Conservation (phyloP, 306 rosid genomes). For the Medicago arabica region DNA sequence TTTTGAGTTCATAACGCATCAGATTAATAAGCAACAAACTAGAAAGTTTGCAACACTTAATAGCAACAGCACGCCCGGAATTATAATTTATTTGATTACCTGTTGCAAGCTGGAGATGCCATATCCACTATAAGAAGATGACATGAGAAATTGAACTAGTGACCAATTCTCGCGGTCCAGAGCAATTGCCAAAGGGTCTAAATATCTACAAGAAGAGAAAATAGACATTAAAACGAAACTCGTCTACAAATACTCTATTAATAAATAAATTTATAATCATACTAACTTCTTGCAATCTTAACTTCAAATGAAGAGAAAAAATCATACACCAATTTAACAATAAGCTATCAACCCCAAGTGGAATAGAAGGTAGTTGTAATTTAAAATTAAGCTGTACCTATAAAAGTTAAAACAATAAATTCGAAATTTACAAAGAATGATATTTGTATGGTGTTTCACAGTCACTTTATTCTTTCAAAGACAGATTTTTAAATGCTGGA, state of each 20-base stretch:
- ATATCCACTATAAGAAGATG: conserved; percentile 92
- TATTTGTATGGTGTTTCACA: neutral
- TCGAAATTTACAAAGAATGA: conserved; percentile 12
- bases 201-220: conserved; percentile 64
- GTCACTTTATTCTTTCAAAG: neutral
- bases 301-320: conserved; percentile 10
- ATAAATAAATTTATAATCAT: neutral
- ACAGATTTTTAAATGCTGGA: neutral
- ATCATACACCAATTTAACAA: conserved; percentile 6
- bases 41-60: conserved; percentile 22
- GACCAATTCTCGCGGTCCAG: conserved; percentile 95
- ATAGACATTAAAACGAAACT: conserved; percentile 22
- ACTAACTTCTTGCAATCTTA: neutral
- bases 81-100: conserved; percentile 54
- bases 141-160: conserved; percentile 92
- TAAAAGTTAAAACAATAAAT: conserved; percentile 19
- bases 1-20: conserved; percentile 10
- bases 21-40: conserved; percentile 24
- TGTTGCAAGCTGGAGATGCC: conserved; percentile 97
- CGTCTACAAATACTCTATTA: neutral
- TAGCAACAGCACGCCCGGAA: conserved; percentile 26
- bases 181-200: conserved; percentile 97
- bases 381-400: neutral
- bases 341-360: neutral
- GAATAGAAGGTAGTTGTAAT: neutral